Conservation (phyloP, 1,284 basidiomycete species). For the Sparassis latifolia region DNA sequence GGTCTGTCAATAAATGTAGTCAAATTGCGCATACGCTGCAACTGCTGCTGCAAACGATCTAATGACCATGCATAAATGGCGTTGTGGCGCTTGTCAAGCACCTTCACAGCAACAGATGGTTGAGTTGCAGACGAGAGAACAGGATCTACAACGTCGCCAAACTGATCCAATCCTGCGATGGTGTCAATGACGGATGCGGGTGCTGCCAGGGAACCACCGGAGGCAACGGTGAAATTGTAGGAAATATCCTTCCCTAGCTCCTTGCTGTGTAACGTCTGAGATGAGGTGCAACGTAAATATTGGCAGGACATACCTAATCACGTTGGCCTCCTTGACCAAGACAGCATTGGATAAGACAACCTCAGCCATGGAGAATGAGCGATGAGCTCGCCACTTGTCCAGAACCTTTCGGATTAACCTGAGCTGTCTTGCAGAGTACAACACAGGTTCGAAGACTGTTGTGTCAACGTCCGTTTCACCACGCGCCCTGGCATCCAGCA, state of each 20-base stretch:
- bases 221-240: constrained; percentile 89
- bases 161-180: constrained; percentile 84
- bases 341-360: constrained; percentile 81
- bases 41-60: constrained; percentile 80
- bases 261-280: constrained; percentile 45
- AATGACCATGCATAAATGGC: constrained; percentile 91
- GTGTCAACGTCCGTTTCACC: constrained; percentile 62
- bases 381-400: constrained; percentile 79
- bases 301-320: constrained; percentile 60
- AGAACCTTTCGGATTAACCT: constrained; percentile 76
- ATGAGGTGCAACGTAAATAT: constrained; percentile 4
- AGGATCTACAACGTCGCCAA: constrained; percentile 87
- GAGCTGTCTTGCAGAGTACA: constrained; percentile 77
- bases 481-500: constrained; percentile 73
- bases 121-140: constrained; percentile 65
- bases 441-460: constrained; percentile 65
- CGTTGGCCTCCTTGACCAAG: constrained; percentile 89
- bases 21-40: constrained; percentile 91
- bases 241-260: constrained; percentile 81
- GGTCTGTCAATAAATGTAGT: constrained; percentile 91
- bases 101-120: constrained; percentile 86
- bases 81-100: constrained; percentile 81
- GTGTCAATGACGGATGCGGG: constrained; percentile 83
- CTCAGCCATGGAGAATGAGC: constrained; percentile 90
- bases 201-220: constrained; percentile 74